Percentiles rank a stretch among this genome's conserved stretches.
These are phyloP conservation scores for Cadophora luteo-olivacea DNA, from an alignment of 2,329 filamentous ascomycete genomes.

Conservation along the genomic window DNA sequence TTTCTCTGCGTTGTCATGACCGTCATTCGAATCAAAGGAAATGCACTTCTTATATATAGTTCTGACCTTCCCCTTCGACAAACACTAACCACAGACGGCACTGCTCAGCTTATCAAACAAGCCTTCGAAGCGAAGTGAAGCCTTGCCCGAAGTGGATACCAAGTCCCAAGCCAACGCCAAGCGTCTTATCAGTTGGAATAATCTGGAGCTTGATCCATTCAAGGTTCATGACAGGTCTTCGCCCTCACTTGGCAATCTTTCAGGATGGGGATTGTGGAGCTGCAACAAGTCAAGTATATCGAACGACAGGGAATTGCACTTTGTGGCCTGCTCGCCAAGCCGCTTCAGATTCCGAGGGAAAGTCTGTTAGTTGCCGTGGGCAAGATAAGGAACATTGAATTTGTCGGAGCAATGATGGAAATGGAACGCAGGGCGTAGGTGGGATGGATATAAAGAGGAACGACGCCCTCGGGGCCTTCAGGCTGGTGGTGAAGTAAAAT, in stretches of 20 bases:
- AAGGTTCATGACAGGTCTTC: slow-evolving; percentile 7
- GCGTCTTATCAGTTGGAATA: slow-evolving; percentile 18
- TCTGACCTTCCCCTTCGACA: background rate
- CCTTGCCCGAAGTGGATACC: slow-evolving; percentile 19
- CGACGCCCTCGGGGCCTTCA: background rate
- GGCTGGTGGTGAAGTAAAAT: background rate
- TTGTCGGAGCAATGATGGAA: slow-evolving; percentile 4
- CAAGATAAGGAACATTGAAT: slow-evolving; percentile 11
- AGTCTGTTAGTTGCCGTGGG: background rate
- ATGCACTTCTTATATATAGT: slow-evolving; percentile 1
- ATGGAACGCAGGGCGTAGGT: slow-evolving; percentile 5
- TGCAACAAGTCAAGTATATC: background rate
- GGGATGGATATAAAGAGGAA: slow-evolving; percentile 16
- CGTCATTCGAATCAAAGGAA: background rate
- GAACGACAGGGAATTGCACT: slow-evolving; percentile 11
- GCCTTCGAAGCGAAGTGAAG: slow-evolving; percentile 1
- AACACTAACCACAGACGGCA: background rate
- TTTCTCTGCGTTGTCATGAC: background rate
- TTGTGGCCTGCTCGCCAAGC: slow-evolving; percentile 23
- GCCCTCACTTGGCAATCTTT: slow-evolving; percentile 1
- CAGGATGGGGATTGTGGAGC: background rate
- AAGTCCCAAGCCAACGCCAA: slow-evolving; percentile 19
- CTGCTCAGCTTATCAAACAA: slow-evolving; percentile 6
- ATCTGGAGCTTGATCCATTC: slow-evolving; percentile 1
- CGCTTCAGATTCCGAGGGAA: slow-evolving; percentile 17